Evolutionary conservation across 2,329 filamentous ascomycete species (phyloP).

Genomic region (Verticillium nonalfalfae): DNA sequence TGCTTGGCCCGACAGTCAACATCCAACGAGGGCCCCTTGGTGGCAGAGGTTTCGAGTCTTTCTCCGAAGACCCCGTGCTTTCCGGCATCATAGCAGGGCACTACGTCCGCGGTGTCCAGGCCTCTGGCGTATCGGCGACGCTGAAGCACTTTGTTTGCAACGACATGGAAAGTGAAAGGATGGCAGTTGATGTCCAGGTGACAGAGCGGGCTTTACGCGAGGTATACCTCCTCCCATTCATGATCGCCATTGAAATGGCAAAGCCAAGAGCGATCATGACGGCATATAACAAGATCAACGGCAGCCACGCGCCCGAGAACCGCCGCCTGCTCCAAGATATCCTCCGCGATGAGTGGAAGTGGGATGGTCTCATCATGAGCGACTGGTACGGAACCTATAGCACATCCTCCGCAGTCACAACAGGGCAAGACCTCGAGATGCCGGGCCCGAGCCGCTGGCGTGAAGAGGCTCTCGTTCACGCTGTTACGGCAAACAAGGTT

Average conservation of each 20-base stretch:
- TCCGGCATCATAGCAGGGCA: slow-evolving; percentile 14
- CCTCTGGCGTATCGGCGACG: slow-evolving; percentile 20
- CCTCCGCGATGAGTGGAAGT: slow-evolving; percentile 8
- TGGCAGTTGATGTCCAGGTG: slow-evolving; percentile 37
- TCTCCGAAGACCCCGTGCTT: slow-evolving; percentile 43
- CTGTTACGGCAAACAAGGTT: slow-evolving; percentile 1
- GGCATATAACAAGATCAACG: slow-evolving; percentile 46
- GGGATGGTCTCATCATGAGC: slow-evolving; percentile 9
- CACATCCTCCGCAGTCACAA: slow-evolving; percentile 17
- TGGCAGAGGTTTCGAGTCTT: slow-evolving; percentile 59
- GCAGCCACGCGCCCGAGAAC: slow-evolving; percentile 21
- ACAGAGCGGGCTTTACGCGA: slow-evolving; percentile 52
- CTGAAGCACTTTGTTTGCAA: slow-evolving; percentile 33
- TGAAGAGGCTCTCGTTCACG: neutral
- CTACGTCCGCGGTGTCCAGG: slow-evolving; percentile 25
- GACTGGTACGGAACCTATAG: slow-evolving; percentile 6
- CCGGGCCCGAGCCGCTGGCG: slow-evolving; percentile 16
- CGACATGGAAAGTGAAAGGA: slow-evolving; percentile 43
- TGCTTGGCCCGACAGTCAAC: slow-evolving; percentile 57
- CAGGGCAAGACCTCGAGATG: slow-evolving; percentile 29
- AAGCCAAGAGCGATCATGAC: slow-evolving; percentile 52
- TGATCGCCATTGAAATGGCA: slow-evolving; percentile 50
- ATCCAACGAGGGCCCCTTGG: slow-evolving; percentile 56
- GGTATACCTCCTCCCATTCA: slow-evolving; percentile 60
- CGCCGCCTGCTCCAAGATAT: slow-evolving; percentile 2